These are phyloP conservation scores for Rhodotorula sp. DNA, from an alignment of 1,284 basidiomycete species.

Conservation along the genomic window DNA sequence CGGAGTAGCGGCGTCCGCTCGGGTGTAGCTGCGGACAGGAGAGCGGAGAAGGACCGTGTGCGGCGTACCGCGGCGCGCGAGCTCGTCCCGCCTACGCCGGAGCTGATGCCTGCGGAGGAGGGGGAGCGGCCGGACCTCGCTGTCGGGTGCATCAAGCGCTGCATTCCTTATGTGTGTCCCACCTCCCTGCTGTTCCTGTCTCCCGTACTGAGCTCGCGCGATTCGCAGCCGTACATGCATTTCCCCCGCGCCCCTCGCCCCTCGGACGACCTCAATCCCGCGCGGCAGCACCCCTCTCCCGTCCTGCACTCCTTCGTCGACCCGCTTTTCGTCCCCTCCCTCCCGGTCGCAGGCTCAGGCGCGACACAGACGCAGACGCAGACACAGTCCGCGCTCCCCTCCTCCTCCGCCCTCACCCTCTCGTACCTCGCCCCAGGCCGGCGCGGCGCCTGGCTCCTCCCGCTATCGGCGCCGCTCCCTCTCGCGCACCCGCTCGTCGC, in stretches of 20 bases:
- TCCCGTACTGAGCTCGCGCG: no score
- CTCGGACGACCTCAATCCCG: neutral
- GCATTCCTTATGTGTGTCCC: conserved; percentile 24
- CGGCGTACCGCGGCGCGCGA: neutral
- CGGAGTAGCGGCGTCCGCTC: neutral
- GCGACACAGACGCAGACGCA: neutral
- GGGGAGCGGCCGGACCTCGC: neutral
- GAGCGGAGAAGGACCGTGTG: neutral
- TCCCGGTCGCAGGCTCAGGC: no score
- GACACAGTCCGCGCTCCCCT: neutral
- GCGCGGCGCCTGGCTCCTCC: conserved; percentile 30
- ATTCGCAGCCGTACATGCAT: conserved; percentile 22
- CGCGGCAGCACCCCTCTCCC: conserved; percentile 9
- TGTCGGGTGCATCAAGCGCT: conserved; percentile 17
- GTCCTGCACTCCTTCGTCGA: conserved; percentile 31
- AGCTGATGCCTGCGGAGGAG: neutral
- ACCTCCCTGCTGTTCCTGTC: no score
- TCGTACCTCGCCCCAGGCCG: conserved; percentile 19
- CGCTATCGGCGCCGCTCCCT: conserved; percentile 8
- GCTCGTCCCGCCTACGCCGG: conserved; percentile 17
- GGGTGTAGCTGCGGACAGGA: no score
- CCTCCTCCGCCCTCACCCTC: neutral
- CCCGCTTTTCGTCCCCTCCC: neutral
- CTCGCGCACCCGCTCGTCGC: neutral
- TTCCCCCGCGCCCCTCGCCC: no score